Evolutionary conservation across 1,139 yeast genomes (phyloP).

Genomic region (Sugiyamaella novakii): DNA sequence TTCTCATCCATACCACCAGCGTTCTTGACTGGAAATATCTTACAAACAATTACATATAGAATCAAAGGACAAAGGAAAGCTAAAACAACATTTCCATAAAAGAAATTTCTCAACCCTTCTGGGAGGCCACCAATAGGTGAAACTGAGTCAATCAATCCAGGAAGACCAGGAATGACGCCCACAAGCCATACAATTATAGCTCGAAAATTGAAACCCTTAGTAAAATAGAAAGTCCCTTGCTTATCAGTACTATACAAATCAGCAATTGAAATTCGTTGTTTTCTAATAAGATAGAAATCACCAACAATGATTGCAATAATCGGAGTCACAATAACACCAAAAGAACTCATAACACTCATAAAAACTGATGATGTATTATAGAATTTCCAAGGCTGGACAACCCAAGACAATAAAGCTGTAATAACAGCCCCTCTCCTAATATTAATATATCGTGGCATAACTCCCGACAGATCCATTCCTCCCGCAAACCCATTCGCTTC

Average conservation of each 20-base stretch:
- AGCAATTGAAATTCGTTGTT: slow-evolving; percentile 39
- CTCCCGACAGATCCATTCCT: slow-evolving; percentile 55
- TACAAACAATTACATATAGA: slow-evolving; percentile 21
- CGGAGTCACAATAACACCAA: slow-evolving; percentile 52
- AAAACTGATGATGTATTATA: slow-evolving; percentile 49
- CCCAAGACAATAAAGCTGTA: slow-evolving; percentile 47
- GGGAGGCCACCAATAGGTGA: slow-evolving; percentile 7
- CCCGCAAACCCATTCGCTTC: slow-evolving; percentile 56
- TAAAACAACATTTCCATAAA: slow-evolving; percentile 23
- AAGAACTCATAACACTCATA: slow-evolving; percentile 49
- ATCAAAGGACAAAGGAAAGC: slow-evolving; percentile 24
- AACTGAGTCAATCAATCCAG: slow-evolving; percentile 42
- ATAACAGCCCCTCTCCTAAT: slow-evolving; percentile 54
- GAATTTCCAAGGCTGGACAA: slow-evolving; percentile 53
- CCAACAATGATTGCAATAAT: slow-evolving; percentile 49
- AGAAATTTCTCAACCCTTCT: slow-evolving; percentile 18
- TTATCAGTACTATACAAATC: slow-evolving; percentile 44
- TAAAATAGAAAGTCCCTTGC: slow-evolving; percentile 46
- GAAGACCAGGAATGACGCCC: slow-evolving; percentile 49
- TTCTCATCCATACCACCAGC: slow-evolving; percentile 19
- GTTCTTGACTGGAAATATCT: slow-evolving; percentile 19
- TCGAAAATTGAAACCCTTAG: slow-evolving; percentile 48
- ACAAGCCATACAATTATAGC: slow-evolving; percentile 47
- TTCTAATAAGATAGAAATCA: slow-evolving; percentile 48
- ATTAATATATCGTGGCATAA: slow-evolving; percentile 52